Evolutionary conservation across 2,329 filamentous ascomycete species (phyloP), one percentile per base, ranked within the genome.

Genomic region (Arthroderma uncinatum): DNA sequence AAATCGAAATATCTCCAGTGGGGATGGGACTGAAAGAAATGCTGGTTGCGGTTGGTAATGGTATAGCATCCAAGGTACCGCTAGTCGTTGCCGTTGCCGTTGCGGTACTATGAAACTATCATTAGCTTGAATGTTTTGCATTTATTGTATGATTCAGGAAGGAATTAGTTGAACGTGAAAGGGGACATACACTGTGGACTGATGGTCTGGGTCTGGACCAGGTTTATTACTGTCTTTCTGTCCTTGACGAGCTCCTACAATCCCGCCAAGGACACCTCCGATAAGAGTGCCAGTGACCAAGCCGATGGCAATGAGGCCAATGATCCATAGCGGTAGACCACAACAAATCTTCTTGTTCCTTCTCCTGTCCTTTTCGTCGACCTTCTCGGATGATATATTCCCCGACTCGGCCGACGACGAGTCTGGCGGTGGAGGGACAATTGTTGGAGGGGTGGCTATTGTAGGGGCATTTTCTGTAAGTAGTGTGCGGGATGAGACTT

Each of bases 181-280:
- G 4, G n/a, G 16, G 3, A 50, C 47, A 16, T 50, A 50, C 47
- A 2, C 3, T 47, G 19, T 25, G 23, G 40, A 21, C 33, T 9
- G 9, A 50, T 50, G 47, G 33, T 50, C 44, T 21, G 44, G 44
- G 16, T 50, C 47, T 33, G 47, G 47, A 10, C 33, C 4, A 19
- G 25, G 33, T 14, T 37, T 37, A 6, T 25, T 33, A 14, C 55
- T 52, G 9, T 56, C 34, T 40, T 62, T 61, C 47, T 60, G 67
- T 5, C 67, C 71, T 60, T 68, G 70, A 56, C 67, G 70, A 37
- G 76, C 77, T 12, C 75, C 76, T 54, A 80, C 64, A 23, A 81
- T 70, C 37, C 78, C 78, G 3, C 79, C 79, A 63, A 82, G 76
- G 4, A 78, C 75, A 56, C 77, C 78, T 54, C 79, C 79, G 44